These are phyloP conservation scores for Curvularia lunata DNA, from an alignment of 2,329 filamentous ascomycete species.

Conservation along the genomic window DNA sequence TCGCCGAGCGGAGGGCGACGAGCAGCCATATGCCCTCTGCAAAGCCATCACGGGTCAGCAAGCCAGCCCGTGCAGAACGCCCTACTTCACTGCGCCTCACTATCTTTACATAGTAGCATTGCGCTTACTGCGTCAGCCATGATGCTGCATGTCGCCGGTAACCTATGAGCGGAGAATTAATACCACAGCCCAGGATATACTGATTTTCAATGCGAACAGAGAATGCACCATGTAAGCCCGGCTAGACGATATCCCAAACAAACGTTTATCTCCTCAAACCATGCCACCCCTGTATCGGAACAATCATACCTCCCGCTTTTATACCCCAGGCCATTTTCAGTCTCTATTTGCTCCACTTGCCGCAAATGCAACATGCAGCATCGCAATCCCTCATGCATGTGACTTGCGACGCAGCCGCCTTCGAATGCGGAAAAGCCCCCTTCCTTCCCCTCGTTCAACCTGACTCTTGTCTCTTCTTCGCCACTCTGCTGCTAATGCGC, in stretches of 20 bases:
- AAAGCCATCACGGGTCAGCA: background rate
- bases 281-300: background rate
- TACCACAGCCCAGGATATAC: background rate
- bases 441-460: background rate
- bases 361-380: background rate
- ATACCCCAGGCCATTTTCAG: background rate
- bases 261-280: background rate
- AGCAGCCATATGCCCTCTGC: background rate
- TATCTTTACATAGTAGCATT: background rate
- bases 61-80: background rate
- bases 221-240: background rate
- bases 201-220: no score
- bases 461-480: background rate
- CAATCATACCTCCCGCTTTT: background rate
- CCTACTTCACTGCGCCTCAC: background rate
- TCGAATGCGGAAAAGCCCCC: background rate
- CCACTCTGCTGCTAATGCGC: background rate
- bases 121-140: background rate
- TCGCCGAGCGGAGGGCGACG: background rate
- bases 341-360: background rate
- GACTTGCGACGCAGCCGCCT: background rate
- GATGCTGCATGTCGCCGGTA: background rate
- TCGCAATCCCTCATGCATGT: background rate
- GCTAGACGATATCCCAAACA: background rate
- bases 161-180: background rate